These are phyloP conservation scores for Skeletonema potamos DNA, from an alignment of 108 stramenopile species.

Conservation along the genomic window DNA sequence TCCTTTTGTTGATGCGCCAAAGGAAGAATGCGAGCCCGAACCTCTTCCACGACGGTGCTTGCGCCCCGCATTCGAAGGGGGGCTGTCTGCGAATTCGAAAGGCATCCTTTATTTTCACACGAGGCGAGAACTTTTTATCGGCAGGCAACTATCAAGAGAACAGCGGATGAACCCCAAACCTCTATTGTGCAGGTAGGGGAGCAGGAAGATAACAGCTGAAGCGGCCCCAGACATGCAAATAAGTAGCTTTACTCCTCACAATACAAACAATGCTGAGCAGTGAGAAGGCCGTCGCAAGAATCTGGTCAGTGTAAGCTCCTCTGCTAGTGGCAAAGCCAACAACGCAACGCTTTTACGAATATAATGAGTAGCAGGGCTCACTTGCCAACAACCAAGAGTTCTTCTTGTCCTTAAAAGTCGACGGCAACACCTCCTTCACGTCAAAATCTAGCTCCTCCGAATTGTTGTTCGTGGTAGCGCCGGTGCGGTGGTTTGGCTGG, in stretches of 20 bases:
- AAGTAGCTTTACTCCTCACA: not conserved
- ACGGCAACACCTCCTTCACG: not conserved
- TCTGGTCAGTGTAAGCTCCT: not conserved
- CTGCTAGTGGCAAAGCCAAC: not conserved
- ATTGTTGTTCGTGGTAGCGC: too few species aligned
- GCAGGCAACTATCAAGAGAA: too few species aligned
- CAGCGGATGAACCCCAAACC: not conserved
- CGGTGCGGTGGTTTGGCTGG: too few species aligned
- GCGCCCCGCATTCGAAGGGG: constrained; percentile 20
- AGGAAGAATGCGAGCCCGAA: not conserved
- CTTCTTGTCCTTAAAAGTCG: not conserved
- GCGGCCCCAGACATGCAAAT: not conserved
- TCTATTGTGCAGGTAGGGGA: not conserved
- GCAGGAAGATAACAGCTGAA: not conserved
- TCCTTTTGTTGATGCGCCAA: not conserved
- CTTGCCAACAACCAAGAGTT: too few species aligned
- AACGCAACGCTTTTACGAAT: too few species aligned
- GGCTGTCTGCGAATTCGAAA: constrained; percentile 37
- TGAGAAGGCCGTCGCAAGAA: too few species aligned
- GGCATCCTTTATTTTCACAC: not conserved
- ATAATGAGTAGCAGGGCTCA: too few species aligned
- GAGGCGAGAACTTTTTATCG: not conserved
- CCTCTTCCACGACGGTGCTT: constrained; percentile 40
- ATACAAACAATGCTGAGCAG: not conserved
- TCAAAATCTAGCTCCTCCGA: not conserved